Conservation (phyloP, 1,139 yeast species). For the Debaryomyces udenii region DNA sequence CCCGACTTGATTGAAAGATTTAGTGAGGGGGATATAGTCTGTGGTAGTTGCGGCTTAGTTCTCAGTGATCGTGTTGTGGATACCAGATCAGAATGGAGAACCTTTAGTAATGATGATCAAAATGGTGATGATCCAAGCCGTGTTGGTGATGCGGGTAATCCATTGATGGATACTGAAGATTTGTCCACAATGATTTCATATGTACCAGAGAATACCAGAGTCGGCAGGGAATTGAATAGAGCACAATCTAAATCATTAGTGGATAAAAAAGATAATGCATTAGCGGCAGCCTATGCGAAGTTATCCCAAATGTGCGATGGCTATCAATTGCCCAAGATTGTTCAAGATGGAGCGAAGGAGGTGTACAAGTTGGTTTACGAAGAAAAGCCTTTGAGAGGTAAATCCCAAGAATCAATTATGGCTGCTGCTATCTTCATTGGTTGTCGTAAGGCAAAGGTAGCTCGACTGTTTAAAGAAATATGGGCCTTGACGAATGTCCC, state of each 20-base stretch:
- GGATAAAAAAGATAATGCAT: conserved; percentile 84
- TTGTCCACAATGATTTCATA: conserved; percentile 91
- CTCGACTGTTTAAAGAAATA: conserved; percentile 93
- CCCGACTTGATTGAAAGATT: conserved; percentile 95
- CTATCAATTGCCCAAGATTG: conserved; percentile 89
- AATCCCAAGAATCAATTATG: conserved; percentile 92
- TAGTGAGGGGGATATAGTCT: conserved; percentile 96
- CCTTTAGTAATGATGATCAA: conserved; percentile 95
- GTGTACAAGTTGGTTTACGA: conserved; percentile 92
- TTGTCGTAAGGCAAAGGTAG: conserved; percentile 91
- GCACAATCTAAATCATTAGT: conserved; percentile 86
- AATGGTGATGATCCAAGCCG: conserved; percentile 98
- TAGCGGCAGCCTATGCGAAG: conserved; percentile 87
- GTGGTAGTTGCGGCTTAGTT: conserved; percentile 95
- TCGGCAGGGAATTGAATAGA: conserved; percentile 84
- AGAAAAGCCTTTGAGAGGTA: conserved; percentile 84
- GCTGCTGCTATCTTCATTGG: conserved; percentile 96
- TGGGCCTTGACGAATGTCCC: conserved; percentile 96
- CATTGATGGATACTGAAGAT: conserved; percentile 87
- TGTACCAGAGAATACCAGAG: conserved; percentile 73
- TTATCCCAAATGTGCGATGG: conserved; percentile 98
- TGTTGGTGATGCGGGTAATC: conserved; percentile 99
- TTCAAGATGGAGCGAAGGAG: conserved; percentile 96
- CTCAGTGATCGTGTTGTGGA: conserved; percentile 91
- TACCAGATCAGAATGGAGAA: conserved; percentile 98